phyloP scores from a whole-genome alignment of 2,329 filamentous ascomycete species.

The Bipolaris gigantea region DNA sequence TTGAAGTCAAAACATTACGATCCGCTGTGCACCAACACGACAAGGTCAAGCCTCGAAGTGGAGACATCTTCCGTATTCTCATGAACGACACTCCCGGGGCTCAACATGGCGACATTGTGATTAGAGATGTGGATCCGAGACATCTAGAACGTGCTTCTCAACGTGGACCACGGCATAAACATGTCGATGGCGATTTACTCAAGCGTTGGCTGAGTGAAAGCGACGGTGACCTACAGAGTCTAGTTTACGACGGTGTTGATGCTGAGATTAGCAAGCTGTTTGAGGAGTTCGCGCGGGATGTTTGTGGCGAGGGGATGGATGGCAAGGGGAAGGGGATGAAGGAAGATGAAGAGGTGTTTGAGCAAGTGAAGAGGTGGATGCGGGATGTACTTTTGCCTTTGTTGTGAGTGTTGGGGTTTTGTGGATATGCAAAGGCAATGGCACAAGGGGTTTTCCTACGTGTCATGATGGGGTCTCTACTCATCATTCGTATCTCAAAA shows the following conservation, averaged over 20 bases:
- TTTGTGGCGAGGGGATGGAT: conserved; percentile 16
- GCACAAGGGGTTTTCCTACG: neutral
- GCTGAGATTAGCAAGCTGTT: conserved; percentile 27
- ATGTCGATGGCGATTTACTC: conserved; percentile 50
- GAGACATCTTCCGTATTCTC: conserved; percentile 27
- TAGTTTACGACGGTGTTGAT: conserved; percentile 22
- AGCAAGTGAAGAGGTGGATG: conserved; percentile 23
- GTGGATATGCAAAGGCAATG: neutral
- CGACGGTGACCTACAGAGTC: conserved; percentile 19
- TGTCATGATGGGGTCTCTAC: too few relatives aligned
- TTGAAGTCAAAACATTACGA: conserved; percentile 26
- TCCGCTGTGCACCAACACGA: conserved; percentile 17
- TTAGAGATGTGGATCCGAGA: conserved; percentile 33
- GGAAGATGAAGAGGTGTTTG: conserved; percentile 15
- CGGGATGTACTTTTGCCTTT: conserved; percentile 28
- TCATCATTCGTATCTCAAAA: too few relatives aligned
- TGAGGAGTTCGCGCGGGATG: conserved; percentile 22
- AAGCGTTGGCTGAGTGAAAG: conserved; percentile 33
- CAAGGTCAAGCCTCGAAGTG: conserved; percentile 16
- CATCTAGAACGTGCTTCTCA: conserved; percentile 15
- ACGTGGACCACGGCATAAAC: conserved; percentile 30
- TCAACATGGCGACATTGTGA: conserved; percentile 22
- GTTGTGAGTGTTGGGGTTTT: conserved; percentile 11
- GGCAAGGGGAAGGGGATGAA: conserved; percentile 11
- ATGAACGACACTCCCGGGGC: conserved; percentile 27